Evolutionary conservation across 768 basidiomycete genomes (phyloP).

Genomic region (Collybiopsis luxurians): DNA sequence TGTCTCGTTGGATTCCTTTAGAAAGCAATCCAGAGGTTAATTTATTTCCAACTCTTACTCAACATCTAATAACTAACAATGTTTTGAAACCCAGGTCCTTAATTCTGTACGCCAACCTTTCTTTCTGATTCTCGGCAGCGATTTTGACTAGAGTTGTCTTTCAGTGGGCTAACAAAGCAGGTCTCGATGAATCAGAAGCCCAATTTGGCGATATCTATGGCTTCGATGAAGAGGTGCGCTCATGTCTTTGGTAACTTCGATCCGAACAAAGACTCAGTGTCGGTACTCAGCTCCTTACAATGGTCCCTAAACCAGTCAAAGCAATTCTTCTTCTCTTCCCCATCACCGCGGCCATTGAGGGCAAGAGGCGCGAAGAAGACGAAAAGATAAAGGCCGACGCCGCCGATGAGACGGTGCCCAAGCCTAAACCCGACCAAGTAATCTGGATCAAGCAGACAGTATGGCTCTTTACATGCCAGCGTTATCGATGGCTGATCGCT

Average conservation of each 20-base stretch:
- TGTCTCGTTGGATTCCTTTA: slow-evolving; percentile 67
- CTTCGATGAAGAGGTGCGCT: slow-evolving; percentile 59
- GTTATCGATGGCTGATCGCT: not conserved
- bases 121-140: too few relatives aligned
- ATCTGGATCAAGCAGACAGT: slow-evolving; percentile 94
- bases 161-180: slow-evolving; percentile 72
- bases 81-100: slow-evolving; percentile 40
- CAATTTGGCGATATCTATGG: slow-evolving; percentile 74
- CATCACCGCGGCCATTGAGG: slow-evolving; percentile 46
- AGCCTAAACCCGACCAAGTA: slow-evolving; percentile 30
- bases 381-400: slow-evolving; percentile 43
- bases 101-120: slow-evolving; percentile 35
- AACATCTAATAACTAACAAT: slow-evolving; percentile 3
- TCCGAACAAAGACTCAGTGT: not conserved
- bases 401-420: slow-evolving; percentile 47
- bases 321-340: slow-evolving; percentile 90
- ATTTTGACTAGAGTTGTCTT: too few relatives aligned
- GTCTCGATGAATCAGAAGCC: slow-evolving; percentile 46
- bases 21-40: slow-evolving; percentile 66
- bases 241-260: not conserved
- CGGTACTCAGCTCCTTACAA: slow-evolving; percentile 52
- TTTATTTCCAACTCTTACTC: not conserved
- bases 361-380: slow-evolving; percentile 59
- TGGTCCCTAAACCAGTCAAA: slow-evolving; percentile 73
- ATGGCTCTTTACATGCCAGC: slow-evolving; percentile 13